phyloP scores from a whole-genome alignment of 805 yeast genomes.

The Suhomyces faveliae region DNA sequence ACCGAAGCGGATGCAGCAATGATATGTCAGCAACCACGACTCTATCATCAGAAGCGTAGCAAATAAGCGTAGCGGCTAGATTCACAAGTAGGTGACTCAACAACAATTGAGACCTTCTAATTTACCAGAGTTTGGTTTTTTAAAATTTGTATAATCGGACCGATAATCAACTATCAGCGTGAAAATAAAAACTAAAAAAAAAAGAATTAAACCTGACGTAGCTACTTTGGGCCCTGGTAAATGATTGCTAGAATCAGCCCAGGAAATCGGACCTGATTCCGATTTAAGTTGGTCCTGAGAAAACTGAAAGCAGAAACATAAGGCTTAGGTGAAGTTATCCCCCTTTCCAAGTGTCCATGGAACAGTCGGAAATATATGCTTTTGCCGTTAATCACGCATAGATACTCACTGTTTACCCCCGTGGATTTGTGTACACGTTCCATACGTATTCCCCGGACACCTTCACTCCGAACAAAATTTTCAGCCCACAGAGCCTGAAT shows the following conservation, averaged over 20 bases:
- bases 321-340: not conserved
- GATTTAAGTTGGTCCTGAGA: not conserved
- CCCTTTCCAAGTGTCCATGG: not conserved
- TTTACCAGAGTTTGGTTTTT: not conserved
- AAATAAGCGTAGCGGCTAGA: not conserved
- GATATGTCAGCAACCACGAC: not conserved
- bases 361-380: not conserved
- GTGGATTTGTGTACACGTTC: conserved; percentile 1
- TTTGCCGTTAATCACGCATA: not conserved
- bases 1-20: not conserved
- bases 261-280: not conserved
- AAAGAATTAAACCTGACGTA: not conserved
- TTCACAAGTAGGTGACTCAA: not conserved
- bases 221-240: not conserved
- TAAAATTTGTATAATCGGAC: not conserved
- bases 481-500: not conserved
- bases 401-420: not conserved
- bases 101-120: not conserved
- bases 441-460: conserved; percentile 5
- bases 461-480: conserved; percentile 7
- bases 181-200: not conserved
- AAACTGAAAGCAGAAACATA: not conserved
- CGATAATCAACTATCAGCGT: not conserved
- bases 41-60: not conserved
- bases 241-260: not conserved